Conservation (phyloP, 805 yeast species). For the Diddensiella caesifluorescens region DNA sequence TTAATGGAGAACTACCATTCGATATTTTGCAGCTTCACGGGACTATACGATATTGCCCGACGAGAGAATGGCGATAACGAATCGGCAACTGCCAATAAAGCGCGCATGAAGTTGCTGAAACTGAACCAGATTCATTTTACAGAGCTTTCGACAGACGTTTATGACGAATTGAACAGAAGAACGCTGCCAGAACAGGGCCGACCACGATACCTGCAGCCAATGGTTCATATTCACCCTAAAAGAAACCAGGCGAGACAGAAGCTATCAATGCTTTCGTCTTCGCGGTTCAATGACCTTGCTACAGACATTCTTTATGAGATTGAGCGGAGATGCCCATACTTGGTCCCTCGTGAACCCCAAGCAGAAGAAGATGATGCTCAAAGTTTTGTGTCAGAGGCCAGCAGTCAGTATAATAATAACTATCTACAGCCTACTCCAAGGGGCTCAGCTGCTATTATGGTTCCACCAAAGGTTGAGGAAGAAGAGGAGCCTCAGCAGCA, state of each 20-base stretch:
- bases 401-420: slow-evolving; percentile 2
- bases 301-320: slow-evolving; percentile 85
- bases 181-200: slow-evolving; percentile 37
- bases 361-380: not conserved
- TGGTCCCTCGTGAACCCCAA: slow-evolving; percentile 7
- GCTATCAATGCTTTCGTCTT: slow-evolving; percentile 73
- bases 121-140: slow-evolving; percentile 74
- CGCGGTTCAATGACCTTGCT: slow-evolving; percentile 83
- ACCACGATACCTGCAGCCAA: slow-evolving; percentile 53
- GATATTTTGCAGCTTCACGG: slow-evolving; percentile 17
- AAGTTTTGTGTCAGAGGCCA: not conserved
- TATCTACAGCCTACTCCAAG: not conserved
- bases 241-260: slow-evolving; percentile 94
- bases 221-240: slow-evolving; percentile 76
- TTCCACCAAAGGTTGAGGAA: not conserved
- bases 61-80: slow-evolving; percentile 1
- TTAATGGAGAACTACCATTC: slow-evolving; percentile 14
- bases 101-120: slow-evolving; percentile 77
- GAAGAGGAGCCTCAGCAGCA: not conserved
- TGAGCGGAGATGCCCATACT: slow-evolving; percentile 62
- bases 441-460: not conserved
- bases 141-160: slow-evolving; percentile 90
- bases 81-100: slow-evolving; percentile 40
- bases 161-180: slow-evolving; percentile 85
- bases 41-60: slow-evolving; percentile 1